phyloP scores from a whole-genome alignment of 2,329 filamentous ascomycete species.

The Botrytis pseudocinerea region DNA sequence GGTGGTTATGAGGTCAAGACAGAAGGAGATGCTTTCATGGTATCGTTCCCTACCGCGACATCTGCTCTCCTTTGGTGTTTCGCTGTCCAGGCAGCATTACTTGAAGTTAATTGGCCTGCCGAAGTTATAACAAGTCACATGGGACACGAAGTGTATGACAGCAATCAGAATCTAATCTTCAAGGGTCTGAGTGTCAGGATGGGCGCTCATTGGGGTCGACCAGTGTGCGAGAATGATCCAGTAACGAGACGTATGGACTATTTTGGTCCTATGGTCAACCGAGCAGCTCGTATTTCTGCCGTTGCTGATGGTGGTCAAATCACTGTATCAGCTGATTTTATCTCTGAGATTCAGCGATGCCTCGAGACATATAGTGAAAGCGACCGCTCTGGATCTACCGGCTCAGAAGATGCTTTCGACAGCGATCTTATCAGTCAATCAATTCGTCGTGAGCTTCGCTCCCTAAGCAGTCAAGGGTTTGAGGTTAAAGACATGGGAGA shows the following conservation, averaged over 20 bases:
- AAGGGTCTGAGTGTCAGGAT: conserved; percentile 92
- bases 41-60: conserved; percentile 94
- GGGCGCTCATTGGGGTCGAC: conserved; percentile 94
- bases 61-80: conserved; percentile 96
- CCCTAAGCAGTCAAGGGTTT: conserved; percentile 87
- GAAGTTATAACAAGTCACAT: conserved; percentile 87
- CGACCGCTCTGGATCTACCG: conserved; percentile 67
- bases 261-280: conserved; percentile 99
- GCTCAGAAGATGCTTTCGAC: conserved; percentile 71
- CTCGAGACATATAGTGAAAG: conserved; percentile 85
- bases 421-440: conserved; percentile 73
- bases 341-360: conserved; percentile 90
- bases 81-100: conserved; percentile 82
- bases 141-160: conserved; percentile 79
- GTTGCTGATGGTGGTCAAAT: conserved; percentile 97
- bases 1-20: conserved; percentile 99
- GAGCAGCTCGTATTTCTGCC: conserved; percentile 87
- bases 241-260: conserved; percentile 99
- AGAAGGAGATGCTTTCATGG: conserved; percentile 99
- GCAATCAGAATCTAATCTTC: conserved; percentile 87
- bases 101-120: conserved; percentile 89
- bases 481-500: conserved; percentile 97
- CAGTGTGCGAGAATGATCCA: conserved; percentile 92
- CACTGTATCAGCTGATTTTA: conserved; percentile 94
- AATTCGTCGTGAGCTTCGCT: conserved; percentile 84